phyloP scores from a whole-genome alignment of 208 protist genomes.

The Acanthamoeba rhysodes region DNA sequence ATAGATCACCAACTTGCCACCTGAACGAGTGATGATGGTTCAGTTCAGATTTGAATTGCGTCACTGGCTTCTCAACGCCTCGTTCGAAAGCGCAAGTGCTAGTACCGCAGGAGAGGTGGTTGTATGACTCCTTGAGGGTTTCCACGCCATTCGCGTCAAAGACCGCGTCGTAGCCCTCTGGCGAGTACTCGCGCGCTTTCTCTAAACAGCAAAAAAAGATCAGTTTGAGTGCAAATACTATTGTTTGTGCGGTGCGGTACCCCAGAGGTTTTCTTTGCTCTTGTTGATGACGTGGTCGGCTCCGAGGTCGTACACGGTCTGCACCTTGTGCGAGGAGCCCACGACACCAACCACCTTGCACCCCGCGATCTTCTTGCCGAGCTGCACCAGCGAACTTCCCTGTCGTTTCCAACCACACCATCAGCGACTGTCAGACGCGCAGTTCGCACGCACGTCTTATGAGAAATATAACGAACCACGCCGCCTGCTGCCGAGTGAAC shows the following conservation, averaged over 20 bases:
- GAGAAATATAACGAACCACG: neutral
- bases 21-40: neutral
- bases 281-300: slow-evolving; percentile 55
- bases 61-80: neutral
- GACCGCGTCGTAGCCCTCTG: slow-evolving; percentile 47
- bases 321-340: slow-evolving; percentile 46
- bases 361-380: slow-evolving; percentile 35
- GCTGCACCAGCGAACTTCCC: slow-evolving; percentile 58
- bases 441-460: too few species aligned
- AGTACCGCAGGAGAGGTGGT: slow-evolving; percentile 25
- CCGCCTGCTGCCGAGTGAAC: slow-evolving; percentile 42
- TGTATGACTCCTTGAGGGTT: slow-evolving; percentile 54
- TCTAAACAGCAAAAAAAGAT: neutral
- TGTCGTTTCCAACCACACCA: neutral
- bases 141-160: slow-evolving; percentile 44
- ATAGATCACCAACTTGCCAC: slow-evolving; percentile 45
- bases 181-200: slow-evolving; percentile 12
- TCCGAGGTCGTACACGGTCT: neutral
- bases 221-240: neutral
- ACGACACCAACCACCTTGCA: slow-evolving; percentile 37
- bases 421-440: neutral
- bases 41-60: neutral
- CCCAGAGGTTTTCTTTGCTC: slow-evolving; percentile 39
- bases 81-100: neutral
- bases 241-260: neutral